Percentiles rank a stretch among this genome's conserved stretches.
Conservation (phyloP, 1,284 basidiomycete genomes). For the Apiotrichum laibachii region DNA sequence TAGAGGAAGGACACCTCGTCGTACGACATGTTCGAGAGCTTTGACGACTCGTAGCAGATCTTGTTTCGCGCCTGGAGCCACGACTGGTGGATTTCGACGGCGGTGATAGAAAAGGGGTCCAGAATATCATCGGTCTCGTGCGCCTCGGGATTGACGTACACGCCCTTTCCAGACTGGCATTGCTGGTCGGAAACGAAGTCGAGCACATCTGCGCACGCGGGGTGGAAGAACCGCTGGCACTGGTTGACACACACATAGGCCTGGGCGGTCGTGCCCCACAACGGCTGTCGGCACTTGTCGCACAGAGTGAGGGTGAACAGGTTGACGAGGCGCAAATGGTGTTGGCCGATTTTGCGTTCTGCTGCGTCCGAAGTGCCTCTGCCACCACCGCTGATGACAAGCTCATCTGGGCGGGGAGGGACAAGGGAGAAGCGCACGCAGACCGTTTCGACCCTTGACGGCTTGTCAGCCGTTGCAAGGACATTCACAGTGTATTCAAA, state of each 20-base stretch:
- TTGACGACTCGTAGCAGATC: conserved; percentile 33
- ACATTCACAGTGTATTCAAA: conserved; percentile 32
- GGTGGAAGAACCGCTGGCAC: conserved; percentile 65
- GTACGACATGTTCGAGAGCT: conserved; percentile 56
- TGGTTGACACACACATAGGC: conserved; percentile 60
- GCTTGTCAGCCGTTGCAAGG: not conserved
- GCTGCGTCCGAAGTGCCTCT: conserved; percentile 16
- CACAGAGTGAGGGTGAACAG: conserved; percentile 70
- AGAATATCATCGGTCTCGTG: conserved; percentile 30
- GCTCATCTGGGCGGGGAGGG: conserved; percentile 28
- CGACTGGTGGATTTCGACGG: conserved; percentile 56
- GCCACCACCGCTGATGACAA: conserved; percentile 22
- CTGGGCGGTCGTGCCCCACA: conserved; percentile 68
- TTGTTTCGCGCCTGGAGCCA: conserved; percentile 57
- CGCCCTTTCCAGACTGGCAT: conserved; percentile 44
- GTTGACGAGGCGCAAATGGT: conserved; percentile 55
- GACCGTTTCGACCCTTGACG: conserved; percentile 8
- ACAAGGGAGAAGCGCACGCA: conserved; percentile 33
- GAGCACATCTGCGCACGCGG: conserved; percentile 54
- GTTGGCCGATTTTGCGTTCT: conserved; percentile 27
- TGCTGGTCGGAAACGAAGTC: conserved; percentile 50
- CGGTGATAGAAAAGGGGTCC: conserved; percentile 58
- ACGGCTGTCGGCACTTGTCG: conserved; percentile 62
- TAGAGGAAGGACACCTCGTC: conserved; percentile 67
- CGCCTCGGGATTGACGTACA: conserved; percentile 31